phyloP scores from a whole-genome alignment of 768 basidiomycete genomes.

The Macrolepiota dolichaula region DNA sequence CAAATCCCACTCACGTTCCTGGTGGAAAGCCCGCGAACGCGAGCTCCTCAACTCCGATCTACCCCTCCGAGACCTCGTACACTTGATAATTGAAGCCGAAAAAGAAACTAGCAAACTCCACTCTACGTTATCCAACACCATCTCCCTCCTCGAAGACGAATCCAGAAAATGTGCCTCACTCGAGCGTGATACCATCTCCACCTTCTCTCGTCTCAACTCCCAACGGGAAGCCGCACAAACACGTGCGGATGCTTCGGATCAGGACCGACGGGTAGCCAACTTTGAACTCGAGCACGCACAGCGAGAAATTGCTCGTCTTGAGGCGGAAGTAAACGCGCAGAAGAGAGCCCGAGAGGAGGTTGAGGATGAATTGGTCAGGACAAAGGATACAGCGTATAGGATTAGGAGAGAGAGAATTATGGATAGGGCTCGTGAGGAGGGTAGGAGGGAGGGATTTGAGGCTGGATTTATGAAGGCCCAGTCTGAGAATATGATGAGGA shows the following conservation, averaged over 20 bases:
- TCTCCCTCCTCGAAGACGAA: slow-evolving; percentile 32
- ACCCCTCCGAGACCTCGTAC: slow-evolving; percentile 26
- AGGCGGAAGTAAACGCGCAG: slow-evolving; percentile 42
- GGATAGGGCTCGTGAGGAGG: slow-evolving; percentile 55
- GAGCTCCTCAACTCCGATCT: slow-evolving; percentile 17
- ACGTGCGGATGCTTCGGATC: slow-evolving; percentile 30
- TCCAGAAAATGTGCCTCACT: slow-evolving; percentile 29
- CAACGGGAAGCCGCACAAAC: slow-evolving; percentile 31
- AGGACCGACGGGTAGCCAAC: slow-evolving; percentile 35
- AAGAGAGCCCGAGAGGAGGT: slow-evolving; percentile 57
- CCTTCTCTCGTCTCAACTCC: slow-evolving; percentile 33
- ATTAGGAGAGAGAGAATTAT: slow-evolving; percentile 49
- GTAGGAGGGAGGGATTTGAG: slow-evolving; percentile 47
- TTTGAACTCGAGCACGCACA: slow-evolving; percentile 38
- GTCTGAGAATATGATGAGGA: slow-evolving; percentile 23
- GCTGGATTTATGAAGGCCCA: slow-evolving; percentile 42
- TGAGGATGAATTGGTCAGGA: slow-evolving; percentile 48
- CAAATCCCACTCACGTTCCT: not conserved
- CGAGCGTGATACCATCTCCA: slow-evolving; percentile 31
- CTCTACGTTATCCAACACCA: slow-evolving; percentile 30
- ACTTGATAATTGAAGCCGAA: slow-evolving; percentile 29
- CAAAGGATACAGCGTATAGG: slow-evolving; percentile 47
- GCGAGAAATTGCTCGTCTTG: slow-evolving; percentile 50
- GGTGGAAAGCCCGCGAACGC: slow-evolving; percentile 15
- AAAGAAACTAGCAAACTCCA: slow-evolving; percentile 32